phyloP scores from a whole-genome alignment of 148 eudicot species.

The Vaccinium myrtillus region DNA sequence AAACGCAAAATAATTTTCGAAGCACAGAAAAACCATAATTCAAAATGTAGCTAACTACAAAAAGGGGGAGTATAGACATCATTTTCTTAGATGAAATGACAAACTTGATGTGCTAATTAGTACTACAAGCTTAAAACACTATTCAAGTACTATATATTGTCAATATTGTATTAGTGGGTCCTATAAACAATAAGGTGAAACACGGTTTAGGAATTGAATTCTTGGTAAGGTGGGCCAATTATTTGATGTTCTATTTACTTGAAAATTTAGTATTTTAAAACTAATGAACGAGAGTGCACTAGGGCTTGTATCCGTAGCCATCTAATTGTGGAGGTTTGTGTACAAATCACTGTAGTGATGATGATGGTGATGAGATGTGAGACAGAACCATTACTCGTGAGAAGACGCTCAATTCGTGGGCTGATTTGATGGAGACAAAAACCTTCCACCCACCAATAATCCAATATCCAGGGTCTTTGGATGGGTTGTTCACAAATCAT shows the following conservation, averaged over 20 bases:
- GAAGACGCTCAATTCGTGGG: neutral
- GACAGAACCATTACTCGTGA: neutral
- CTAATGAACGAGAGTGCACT: too few relatives aligned
- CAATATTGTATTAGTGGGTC: conserved; percentile 9
- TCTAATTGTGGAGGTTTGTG: neutral
- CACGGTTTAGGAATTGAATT: neutral
- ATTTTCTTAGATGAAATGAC: neutral
- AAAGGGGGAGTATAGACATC: neutral
- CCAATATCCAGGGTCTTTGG: neutral
- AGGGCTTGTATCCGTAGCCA: too few relatives aligned
- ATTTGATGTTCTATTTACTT: too few relatives aligned
- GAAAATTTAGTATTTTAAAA: too few relatives aligned
- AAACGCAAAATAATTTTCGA: neutral
- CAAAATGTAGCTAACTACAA: neutral
- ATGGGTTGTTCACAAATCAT: neutral
- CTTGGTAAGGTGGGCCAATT: neutral
- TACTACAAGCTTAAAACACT: neutral
- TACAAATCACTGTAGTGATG: conserved; percentile 5
- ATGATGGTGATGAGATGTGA: conserved; percentile 7
- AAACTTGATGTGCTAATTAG: too few relatives aligned
- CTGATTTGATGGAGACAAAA: conserved; percentile 12
- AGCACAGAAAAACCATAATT: neutral
- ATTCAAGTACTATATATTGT: neutral
- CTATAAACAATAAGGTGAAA: neutral
- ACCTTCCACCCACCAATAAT: conserved; percentile 2